phyloP scores from a whole-genome alignment of 2,329 filamentous ascomycete species.

The Neonectria coccinea region DNA sequence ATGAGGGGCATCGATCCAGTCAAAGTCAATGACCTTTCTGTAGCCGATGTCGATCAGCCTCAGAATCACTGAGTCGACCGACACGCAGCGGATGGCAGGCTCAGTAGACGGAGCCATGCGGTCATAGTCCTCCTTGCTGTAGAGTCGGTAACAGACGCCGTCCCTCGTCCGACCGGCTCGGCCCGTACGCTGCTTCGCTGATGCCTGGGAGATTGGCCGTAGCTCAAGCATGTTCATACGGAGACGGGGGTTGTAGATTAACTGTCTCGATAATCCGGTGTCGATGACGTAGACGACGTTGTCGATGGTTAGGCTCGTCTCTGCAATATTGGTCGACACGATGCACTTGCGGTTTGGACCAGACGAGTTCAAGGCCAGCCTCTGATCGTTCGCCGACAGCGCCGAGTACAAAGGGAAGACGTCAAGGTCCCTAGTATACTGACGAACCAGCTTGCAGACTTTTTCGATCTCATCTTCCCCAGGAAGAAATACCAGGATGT shows the following conservation, averaged over 20 bases:
- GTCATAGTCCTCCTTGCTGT: too few relatives aligned
- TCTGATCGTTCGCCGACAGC: conserved; percentile 9
- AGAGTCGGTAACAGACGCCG: too few relatives aligned
- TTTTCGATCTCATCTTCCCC: conserved; percentile 18
- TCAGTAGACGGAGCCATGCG: too few relatives aligned
- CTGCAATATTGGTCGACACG: conserved; percentile 24
- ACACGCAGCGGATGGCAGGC: too few relatives aligned
- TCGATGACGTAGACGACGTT: conserved; percentile 27
- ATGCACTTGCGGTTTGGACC: conserved; percentile 26
- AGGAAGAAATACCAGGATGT: conserved; percentile 31
- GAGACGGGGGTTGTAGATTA: conserved; percentile 24
- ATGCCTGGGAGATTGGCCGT: conserved; percentile 29
- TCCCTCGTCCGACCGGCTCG: too few relatives aligned
- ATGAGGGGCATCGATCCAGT: too few relatives aligned
- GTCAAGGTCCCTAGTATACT: conserved; percentile 7
- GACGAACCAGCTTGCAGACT: conserved; percentile 10
- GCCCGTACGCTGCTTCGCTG: neutral
- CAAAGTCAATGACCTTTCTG: too few relatives aligned
- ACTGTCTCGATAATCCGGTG: conserved; percentile 23
- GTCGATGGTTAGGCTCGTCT: neutral
- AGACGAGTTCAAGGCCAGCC: conserved; percentile 9
- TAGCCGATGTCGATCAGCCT: too few relatives aligned
- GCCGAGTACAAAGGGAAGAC: conserved; percentile 24
- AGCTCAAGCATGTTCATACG: conserved; percentile 13
- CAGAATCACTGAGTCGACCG: too few relatives aligned